These are phyloP conservation scores for Aspergillus texensis DNA, from an alignment of 2,329 filamentous ascomycete species.

Conservation along the genomic window DNA sequence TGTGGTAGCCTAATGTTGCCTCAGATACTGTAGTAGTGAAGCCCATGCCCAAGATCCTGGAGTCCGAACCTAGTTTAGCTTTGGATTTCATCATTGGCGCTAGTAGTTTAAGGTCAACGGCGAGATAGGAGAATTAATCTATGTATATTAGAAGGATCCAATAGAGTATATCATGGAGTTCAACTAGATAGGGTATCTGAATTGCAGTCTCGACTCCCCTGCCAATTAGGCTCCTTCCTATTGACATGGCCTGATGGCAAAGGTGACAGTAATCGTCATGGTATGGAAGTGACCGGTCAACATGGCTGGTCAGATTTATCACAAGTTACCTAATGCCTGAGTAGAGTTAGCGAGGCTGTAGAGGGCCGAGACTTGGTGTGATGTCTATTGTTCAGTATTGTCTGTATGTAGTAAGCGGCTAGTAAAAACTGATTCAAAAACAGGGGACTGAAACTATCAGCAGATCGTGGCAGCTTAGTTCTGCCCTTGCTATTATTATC, in stretches of 20 bases:
- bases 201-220: background rate
- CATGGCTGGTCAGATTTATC: background rate
- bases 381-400: background rate
- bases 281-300: conserved; percentile 9
- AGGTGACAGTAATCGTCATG: background rate
- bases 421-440: background rate
- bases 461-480: background rate
- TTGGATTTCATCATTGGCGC: background rate
- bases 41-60: background rate
- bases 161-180: background rate
- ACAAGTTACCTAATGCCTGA: background rate
- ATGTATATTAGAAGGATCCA: conserved; percentile 3
- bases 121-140: background rate
- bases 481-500: background rate
- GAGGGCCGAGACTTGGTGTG: too few relatives aligned
- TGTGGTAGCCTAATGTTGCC: background rate
- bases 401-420: background rate
- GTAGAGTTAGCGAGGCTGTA: background rate
- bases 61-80: background rate
- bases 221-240: background rate
- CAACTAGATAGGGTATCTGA: background rate
- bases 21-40: background rate
- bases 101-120: background rate
- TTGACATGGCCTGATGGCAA: background rate
- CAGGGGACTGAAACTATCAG: background rate